Evolutionary conservation across 805 yeast species (phyloP).

Genomic region (Zygosaccharomyces lentus): DNA sequence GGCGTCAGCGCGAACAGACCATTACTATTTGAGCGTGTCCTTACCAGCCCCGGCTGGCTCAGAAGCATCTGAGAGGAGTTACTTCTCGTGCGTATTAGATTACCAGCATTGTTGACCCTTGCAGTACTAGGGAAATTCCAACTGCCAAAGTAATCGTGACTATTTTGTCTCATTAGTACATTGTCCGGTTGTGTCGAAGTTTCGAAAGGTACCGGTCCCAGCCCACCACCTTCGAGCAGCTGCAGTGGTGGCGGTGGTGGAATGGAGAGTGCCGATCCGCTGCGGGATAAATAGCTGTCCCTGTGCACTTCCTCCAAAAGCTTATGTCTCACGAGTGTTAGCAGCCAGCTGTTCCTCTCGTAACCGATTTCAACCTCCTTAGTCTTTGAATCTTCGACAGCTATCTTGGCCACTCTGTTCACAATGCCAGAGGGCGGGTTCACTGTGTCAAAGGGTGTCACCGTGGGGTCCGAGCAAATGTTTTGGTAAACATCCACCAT

Average conservation of each 20-base stretch:
- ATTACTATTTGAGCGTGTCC: slow-evolving; percentile 21
- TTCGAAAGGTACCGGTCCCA: slow-evolving; percentile 10
- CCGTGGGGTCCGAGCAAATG: slow-evolving; percentile 52
- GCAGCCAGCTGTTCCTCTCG: slow-evolving; percentile 37
- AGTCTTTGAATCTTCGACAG: slow-evolving; percentile 39
- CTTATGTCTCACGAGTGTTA: slow-evolving; percentile 39
- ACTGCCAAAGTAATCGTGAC: slow-evolving; percentile 14
- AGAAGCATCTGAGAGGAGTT: slow-evolving; percentile 22
- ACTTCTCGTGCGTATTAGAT: slow-evolving; percentile 23
- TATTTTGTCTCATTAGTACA: slow-evolving; percentile 6
- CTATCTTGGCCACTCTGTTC: slow-evolving; percentile 54
- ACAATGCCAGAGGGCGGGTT: slow-evolving; percentile 68
- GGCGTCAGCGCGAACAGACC: slow-evolving; percentile 22
- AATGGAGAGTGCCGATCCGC: slow-evolving; percentile 25
- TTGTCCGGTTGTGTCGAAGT: slow-evolving; percentile 10
- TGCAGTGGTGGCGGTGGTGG: slow-evolving; percentile 22
- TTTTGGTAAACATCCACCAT: slow-evolving; percentile 46
- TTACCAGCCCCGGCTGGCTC: slow-evolving; percentile 13
- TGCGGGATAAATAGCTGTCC: slow-evolving; percentile 29
- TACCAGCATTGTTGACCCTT: slow-evolving; percentile 7
- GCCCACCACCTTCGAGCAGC: slow-evolving; percentile 10
- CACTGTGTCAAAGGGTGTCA: slow-evolving; percentile 61
- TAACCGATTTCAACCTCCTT: slow-evolving; percentile 37
- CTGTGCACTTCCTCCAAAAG: slow-evolving; percentile 33
- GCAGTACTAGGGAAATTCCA: slow-evolving; percentile 6